Evolutionary conservation across 257 asterid genomes (phyloP), one percentile per base, ranked within the genome.

Genomic region (Penstemon eatonii): DNA sequence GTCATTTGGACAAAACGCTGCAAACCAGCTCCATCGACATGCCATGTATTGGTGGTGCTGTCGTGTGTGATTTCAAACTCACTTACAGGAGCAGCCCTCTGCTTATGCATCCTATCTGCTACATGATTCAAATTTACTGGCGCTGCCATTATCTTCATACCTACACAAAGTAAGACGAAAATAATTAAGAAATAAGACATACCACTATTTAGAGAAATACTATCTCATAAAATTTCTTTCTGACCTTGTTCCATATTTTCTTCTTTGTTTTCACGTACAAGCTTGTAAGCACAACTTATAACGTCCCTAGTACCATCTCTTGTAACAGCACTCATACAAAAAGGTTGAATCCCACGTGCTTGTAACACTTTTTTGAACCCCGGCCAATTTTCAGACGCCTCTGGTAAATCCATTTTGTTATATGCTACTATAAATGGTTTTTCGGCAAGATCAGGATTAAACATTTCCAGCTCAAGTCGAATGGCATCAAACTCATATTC

Each of bases 391-490:
- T 86, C 90, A 56, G 76, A 75, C 7, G 97, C 95, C 55, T 90
- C 99, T 0, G 93, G 97, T 67, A 94, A 84, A 81, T 91, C 99
- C 99, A 91, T 94, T 79, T 94, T 94, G 84, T 94, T 94, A 65
- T 60, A 94, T 44, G 80, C 97, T 42, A 94, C 96, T 68, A 94
- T 33, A 74, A 68, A 94, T 51, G 96, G 95, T 84, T 94, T 94
- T 71, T 84, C 91, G 70, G 90, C 77, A 72, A 94, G 91, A 68
- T 91, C 96, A 6, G 99, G 99, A 70, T 72, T 89, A 66, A 94
- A 94, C 96, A 94, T 84, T 84, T 94, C 99, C 86, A 94, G 80
- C 82, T 94, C 99, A 47, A 91, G 96, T 50, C 97, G 96, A 72
- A 94, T 87, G n/a, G 97, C 97, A 54, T 91, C 99, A 66, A 86